phyloP scores from a whole-genome alignment of 192 early-diverging fungal genomes.

The Coemansia umbellata region DNA sequence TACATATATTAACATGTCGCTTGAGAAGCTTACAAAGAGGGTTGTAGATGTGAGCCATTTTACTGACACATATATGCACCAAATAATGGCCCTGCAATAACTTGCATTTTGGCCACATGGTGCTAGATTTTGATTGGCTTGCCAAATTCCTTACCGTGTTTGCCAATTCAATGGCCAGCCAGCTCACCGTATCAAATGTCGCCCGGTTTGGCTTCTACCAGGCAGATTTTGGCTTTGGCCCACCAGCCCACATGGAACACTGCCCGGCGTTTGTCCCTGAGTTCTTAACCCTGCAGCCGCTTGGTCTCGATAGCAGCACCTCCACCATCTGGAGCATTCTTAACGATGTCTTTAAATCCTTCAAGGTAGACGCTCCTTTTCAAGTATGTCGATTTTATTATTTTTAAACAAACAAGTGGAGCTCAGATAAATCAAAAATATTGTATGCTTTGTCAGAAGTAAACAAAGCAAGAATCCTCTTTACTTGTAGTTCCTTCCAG shows the following conservation, averaged over 20 bases:
- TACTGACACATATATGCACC: constrained; percentile 22
- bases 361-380: constrained; percentile 12
- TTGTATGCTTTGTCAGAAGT: no score
- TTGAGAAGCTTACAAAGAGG: no score
- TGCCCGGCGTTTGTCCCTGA: constrained; percentile 42
- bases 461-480: no score
- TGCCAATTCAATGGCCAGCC: constrained; percentile 19
- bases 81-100: constrained; percentile 9
- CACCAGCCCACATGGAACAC: constrained; percentile 14
- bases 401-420: no score
- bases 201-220: constrained; percentile 19
- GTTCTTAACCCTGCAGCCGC: constrained; percentile 25
- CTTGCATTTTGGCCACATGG: constrained; percentile 12
- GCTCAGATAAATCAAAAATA: no score
- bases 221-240: constrained; percentile 40
- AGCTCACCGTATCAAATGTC: constrained; percentile 39
- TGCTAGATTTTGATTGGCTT: constrained; percentile 13
- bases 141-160: constrained; percentile 36
- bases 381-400: constrained; percentile 27
- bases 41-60: constrained; percentile 6
- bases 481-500: no score
- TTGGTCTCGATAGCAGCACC: constrained; percentile 19
- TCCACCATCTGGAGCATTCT: constrained; percentile 37
- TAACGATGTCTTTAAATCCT: not conserved
- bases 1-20: constrained; percentile 21